A percentile compares a stretch with the other conserved stretches of the same genome.
These are phyloP conservation scores for Arabidopsis arenosa DNA, from an alignment of 345 rosid species.

Conservation along the genomic window DNA sequence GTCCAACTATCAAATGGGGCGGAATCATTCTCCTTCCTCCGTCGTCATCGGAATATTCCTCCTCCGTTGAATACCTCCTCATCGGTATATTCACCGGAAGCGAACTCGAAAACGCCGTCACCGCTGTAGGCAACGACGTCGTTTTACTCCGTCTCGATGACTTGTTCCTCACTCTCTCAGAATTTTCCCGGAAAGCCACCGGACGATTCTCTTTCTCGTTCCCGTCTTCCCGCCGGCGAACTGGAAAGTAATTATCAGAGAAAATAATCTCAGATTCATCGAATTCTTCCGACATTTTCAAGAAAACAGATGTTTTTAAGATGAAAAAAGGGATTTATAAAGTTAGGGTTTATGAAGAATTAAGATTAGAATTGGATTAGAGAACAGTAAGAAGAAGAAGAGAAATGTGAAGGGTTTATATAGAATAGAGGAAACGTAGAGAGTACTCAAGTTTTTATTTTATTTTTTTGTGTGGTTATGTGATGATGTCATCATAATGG, in stretches of 20 bases:
- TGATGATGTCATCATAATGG: conserved; percentile 51
- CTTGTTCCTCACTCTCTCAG: not conserved
- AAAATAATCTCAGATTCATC: conserved; percentile 62
- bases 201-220: conserved; percentile 39
- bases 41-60: conserved; percentile 40
- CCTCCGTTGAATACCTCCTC: conserved; percentile 33
- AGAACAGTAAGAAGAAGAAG: conserved; percentile 16
- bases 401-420: conserved; percentile 42
- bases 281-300: conserved; percentile 51
- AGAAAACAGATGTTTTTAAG: not conserved
- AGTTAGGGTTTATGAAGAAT: not conserved
- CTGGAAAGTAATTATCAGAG: conserved; percentile 38
- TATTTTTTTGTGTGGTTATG: conserved; percentile 19
- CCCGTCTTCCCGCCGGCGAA: conserved; percentile 4
- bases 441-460: conserved; percentile 39
- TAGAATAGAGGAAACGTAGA: conserved; percentile 43
- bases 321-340: not conserved
- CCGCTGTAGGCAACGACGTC: conserved; percentile 24
- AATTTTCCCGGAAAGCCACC: conserved; percentile 24
- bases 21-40: conserved; percentile 46
- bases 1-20: conserved; percentile 48
- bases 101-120: conserved; percentile 30
- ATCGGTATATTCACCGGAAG: conserved; percentile 51
- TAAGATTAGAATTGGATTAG: not conserved
- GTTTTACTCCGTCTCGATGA: conserved; percentile 30